Evolutionary conservation across 116 monocot genomes (phyloP).

Genomic region (Posidonia oceanica): DNA sequence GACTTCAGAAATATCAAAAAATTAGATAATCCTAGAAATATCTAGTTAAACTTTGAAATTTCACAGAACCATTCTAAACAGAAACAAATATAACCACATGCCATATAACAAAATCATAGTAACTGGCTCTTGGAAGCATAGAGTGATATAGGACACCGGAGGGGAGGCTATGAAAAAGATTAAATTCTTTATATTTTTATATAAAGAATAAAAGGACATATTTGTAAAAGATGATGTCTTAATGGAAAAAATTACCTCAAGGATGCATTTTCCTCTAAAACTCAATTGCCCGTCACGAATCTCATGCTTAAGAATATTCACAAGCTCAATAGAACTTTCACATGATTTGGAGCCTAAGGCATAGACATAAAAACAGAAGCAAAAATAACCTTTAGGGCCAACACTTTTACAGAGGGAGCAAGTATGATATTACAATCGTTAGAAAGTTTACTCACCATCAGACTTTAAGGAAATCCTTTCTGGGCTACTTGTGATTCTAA

Average conservation of each 20-base stretch:
- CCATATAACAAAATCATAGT: too few species aligned
- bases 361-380: neutral
- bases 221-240: too few species aligned
- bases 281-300: conserved; percentile 92
- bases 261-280: conserved; percentile 79
- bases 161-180: too few species aligned
- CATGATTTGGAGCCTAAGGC: conserved; percentile 33
- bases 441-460: conserved; percentile 41
- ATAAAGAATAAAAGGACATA: too few species aligned
- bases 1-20: too few species aligned
- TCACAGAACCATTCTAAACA: too few species aligned
- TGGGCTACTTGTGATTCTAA: conserved; percentile 47
- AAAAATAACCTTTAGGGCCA: neutral
- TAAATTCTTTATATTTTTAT: too few species aligned
- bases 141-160: too few species aligned
- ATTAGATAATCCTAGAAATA: too few species aligned
- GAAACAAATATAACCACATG: too few species aligned
- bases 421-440: neutral
- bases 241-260: conserved; percentile 50
- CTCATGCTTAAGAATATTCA: conserved; percentile 80
- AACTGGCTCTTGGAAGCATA: too few species aligned
- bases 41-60: too few species aligned
- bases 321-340: conserved; percentile 77
- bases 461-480: conserved; percentile 44
- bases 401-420: neutral